phyloP scores from a whole-genome alignment of 2,329 filamentous ascomycete genomes.

The Botrytis paeoniae region DNA sequence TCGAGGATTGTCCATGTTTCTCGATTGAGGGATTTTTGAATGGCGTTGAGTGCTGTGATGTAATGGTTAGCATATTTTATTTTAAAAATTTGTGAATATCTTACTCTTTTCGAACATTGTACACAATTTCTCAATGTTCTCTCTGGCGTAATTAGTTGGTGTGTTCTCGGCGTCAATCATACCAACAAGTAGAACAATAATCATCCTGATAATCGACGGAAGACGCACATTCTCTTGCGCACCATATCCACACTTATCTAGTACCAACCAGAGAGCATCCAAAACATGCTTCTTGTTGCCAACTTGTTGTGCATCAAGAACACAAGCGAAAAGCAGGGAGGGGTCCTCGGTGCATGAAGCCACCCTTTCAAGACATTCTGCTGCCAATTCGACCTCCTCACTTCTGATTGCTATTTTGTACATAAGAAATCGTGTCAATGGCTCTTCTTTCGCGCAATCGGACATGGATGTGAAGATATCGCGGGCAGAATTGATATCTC shows the following conservation, averaged over 20 bases:
- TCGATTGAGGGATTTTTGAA: constrained; percentile 42
- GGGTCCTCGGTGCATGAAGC: constrained; percentile 51
- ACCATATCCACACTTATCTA: constrained; percentile 52
- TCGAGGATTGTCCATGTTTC: constrained; percentile 59
- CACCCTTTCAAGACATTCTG: constrained; percentile 61
- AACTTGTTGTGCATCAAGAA: constrained; percentile 68
- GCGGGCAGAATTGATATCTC: constrained; percentile 53
- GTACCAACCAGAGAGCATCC: constrained; percentile 56
- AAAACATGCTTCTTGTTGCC: constrained; percentile 61
- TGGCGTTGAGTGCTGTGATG: constrained; percentile 36
- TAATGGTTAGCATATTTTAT: no score
- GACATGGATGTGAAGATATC: constrained; percentile 59
- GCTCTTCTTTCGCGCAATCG: constrained; percentile 54
- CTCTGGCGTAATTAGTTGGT: background rate
- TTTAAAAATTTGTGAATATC: no score
- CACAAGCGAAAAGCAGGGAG: constrained; percentile 74
- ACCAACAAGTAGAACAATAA: constrained; percentile 49
- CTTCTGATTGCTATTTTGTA: constrained; percentile 68
- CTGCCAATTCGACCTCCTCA: constrained; percentile 56
- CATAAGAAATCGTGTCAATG: constrained; percentile 68
- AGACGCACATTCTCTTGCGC: constrained; percentile 52
- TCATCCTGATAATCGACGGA: constrained; percentile 62
- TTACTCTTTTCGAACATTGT: constrained; percentile 52
- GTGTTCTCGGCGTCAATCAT: constrained; percentile 39
- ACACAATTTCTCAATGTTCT: constrained; percentile 50